These are phyloP conservation scores for Lodderomyces theae DNA, from an alignment of 1,139 yeast genomes.

Conservation along the genomic window DNA sequence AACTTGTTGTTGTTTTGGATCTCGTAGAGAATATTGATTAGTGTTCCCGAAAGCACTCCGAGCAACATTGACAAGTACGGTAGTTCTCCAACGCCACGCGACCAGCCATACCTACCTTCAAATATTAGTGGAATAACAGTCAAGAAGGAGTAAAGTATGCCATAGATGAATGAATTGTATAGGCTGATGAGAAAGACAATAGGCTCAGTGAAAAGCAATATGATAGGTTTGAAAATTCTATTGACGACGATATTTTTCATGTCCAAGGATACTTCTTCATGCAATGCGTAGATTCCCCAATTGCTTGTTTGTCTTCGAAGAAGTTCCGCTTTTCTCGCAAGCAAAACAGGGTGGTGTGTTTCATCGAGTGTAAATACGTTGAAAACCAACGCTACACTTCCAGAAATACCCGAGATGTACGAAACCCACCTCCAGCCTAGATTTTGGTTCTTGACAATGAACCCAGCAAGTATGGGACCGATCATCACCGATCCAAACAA, in stretches of 20 bases:
- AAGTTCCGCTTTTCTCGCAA: conserved; percentile 58
- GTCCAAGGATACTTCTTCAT: conserved; percentile 64
- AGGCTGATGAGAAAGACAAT: conserved; percentile 64
- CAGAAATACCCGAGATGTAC: conserved; percentile 53
- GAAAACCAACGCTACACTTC: conserved; percentile 37
- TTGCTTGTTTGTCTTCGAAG: conserved; percentile 55
- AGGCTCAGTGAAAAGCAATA: conserved; percentile 70
- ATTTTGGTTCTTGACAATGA: conserved; percentile 27
- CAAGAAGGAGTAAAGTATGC: conserved; percentile 70
- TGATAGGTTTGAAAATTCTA: conserved; percentile 66
- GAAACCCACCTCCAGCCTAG: conserved; percentile 60
- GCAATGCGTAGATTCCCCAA: conserved; percentile 85
- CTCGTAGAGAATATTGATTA: conserved; percentile 26
- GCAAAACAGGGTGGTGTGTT: conserved; percentile 47
- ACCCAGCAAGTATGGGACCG: conserved; percentile 41
- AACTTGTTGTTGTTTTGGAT: conserved; percentile 18
- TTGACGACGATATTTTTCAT: conserved; percentile 64
- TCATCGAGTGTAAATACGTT: conserved; percentile 40
- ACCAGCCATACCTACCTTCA: conserved; percentile 54
- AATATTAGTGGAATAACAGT: conserved; percentile 80
- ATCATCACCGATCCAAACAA: conserved; percentile 47
- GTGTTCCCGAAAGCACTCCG: conserved; percentile 61
- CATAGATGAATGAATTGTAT: conserved; percentile 82
- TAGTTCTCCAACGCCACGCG: conserved; percentile 51
- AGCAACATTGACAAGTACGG: conserved; percentile 65